These are phyloP conservation scores for Leishmania gerbilli DNA, from an alignment of 208 protist species.

Conservation along the genomic window DNA sequence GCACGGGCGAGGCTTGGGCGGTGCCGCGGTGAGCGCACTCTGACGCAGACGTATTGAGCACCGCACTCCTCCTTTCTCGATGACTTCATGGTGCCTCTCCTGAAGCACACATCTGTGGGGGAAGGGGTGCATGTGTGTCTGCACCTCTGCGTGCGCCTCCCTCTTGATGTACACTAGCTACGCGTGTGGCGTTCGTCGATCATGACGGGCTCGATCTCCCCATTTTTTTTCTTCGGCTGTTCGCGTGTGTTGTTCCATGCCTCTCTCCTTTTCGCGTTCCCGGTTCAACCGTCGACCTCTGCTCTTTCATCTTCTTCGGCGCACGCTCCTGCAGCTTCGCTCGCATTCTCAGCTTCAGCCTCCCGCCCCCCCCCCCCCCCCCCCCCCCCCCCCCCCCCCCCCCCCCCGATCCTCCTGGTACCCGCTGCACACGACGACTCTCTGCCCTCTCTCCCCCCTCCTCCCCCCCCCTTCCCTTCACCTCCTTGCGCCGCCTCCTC, in stretches of 20 bases:
- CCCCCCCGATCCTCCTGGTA: too few relatives aligned
- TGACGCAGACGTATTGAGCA: not conserved
- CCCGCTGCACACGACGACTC: too few relatives aligned
- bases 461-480: not conserved
- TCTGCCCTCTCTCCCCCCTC: not conserved
- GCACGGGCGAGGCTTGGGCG: not conserved
- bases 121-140: not conserved
- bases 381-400: too few relatives aligned
- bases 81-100: not conserved
- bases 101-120: not conserved
- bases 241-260: not conserved
- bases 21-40: not conserved
- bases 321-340: not conserved
- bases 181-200: not conserved
- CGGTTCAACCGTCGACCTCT: too few relatives aligned
- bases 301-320: not conserved
- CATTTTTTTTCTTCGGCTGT: not conserved
- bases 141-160: not conserved
- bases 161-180: not conserved
- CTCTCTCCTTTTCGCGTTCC: not conserved
- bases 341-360: not conserved
- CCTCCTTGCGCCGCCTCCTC: not conserved
- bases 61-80: not conserved
- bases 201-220: not conserved
- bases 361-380: not conserved